These are phyloP conservation scores for Leccinum longicurvipes DNA, from an alignment of 768 basidiomycete species.

Conservation along the genomic window DNA sequence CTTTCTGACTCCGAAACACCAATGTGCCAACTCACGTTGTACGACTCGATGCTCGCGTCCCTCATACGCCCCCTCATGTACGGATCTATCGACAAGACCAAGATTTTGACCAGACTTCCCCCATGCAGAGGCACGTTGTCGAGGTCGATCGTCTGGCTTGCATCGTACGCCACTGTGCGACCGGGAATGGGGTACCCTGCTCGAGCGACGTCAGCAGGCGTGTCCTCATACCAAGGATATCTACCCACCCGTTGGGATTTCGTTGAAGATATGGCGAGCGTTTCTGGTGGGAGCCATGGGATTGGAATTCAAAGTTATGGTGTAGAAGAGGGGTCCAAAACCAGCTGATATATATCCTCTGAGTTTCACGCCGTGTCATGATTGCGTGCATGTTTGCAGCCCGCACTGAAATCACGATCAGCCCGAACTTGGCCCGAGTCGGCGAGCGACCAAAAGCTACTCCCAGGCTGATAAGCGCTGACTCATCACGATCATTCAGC, in stretches of 20 bases:
- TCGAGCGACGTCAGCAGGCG: not conserved
- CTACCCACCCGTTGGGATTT: constrained; percentile 26
- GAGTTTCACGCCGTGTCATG: not conserved
- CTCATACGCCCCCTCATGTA: constrained; percentile 45
- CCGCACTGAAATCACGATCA: too few relatives aligned
- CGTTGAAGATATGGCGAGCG: constrained; percentile 36
- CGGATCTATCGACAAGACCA: constrained; percentile 47
- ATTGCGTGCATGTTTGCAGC: too few relatives aligned
- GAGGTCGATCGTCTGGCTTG: constrained; percentile 45
- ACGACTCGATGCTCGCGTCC: too few relatives aligned
- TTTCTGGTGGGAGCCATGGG: constrained; percentile 26
- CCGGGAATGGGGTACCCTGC: constrained; percentile 40
- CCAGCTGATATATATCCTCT: not conserved
- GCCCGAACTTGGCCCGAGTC: too few relatives aligned
- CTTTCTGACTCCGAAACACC: not conserved
- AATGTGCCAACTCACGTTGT: constrained; percentile 11
- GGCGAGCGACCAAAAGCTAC: too few relatives aligned
- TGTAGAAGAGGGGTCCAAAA: not conserved
- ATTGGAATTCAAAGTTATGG: not conserved
- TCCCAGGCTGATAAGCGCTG: too few relatives aligned
- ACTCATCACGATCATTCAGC: too few relatives aligned
- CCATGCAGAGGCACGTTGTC: constrained; percentile 43
- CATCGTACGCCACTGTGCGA: constrained; percentile 47
- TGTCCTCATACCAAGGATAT: not conserved
- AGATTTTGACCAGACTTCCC: constrained; percentile 47